phyloP scores from a whole-genome alignment of 2,329 filamentous ascomycete species.

The Pestalotiopsis fici region DNA sequence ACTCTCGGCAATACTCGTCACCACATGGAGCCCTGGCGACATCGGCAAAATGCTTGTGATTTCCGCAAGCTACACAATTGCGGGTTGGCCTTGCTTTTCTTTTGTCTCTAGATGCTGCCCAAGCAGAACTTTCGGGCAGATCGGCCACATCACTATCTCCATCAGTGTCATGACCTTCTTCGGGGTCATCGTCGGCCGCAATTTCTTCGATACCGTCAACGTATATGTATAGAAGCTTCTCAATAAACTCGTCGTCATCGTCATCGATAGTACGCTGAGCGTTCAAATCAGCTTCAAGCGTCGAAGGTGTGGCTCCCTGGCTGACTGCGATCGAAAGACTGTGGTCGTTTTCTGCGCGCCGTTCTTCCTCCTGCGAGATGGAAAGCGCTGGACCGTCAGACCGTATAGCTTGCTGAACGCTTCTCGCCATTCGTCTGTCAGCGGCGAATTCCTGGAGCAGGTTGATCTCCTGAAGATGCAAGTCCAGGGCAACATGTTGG shows the following conservation, averaged over 20 bases:
- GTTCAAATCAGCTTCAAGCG: neutral
- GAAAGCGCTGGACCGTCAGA: constrained; percentile 15
- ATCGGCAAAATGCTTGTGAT: constrained; percentile 10
- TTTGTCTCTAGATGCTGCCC: constrained; percentile 16
- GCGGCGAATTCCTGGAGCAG: constrained; percentile 11
- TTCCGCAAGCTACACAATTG: constrained; percentile 17
- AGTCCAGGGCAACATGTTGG: constrained; percentile 17
- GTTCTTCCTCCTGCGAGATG: constrained; percentile 14
- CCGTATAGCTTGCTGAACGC: constrained; percentile 19
- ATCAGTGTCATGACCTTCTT: neutral
- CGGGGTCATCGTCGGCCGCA: neutral
- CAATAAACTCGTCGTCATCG: constrained; percentile 12
- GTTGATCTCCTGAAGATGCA: constrained; percentile 18
- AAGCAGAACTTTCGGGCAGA: constrained; percentile 18
- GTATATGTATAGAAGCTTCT: constrained; percentile 16
- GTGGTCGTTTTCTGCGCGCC: constrained; percentile 13
- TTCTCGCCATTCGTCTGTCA: constrained; percentile 22
- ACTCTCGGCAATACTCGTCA: constrained; percentile 54
- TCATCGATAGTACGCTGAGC: neutral
- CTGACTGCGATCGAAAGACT: constrained; percentile 9
- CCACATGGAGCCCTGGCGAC: constrained; percentile 21
- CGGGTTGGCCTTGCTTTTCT: neutral
- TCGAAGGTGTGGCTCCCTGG: neutral
- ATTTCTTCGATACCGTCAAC: constrained; percentile 10
- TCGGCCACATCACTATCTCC: neutral